Conservation (phyloP, 2,329 filamentous ascomycete genomes). For the Aureobasidium lini region DNA sequence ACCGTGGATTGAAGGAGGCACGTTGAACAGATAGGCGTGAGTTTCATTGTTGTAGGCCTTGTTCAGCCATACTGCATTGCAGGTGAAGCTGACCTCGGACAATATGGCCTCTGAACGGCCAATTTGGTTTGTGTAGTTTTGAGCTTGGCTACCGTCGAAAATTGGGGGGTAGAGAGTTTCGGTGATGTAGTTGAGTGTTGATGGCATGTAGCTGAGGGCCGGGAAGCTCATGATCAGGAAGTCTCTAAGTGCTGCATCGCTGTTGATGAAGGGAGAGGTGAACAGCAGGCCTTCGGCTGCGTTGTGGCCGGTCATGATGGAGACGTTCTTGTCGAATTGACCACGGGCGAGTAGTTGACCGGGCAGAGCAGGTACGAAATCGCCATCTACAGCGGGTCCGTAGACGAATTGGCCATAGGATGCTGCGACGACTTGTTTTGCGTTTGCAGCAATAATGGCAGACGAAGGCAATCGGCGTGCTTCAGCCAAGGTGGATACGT, state of each 20-base stretch:
- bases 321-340: slow-evolving; percentile 37
- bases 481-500: slow-evolving; percentile 38
- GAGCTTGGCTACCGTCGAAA: slow-evolving; percentile 36
- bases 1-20: slow-evolving; percentile 47
- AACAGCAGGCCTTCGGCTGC: slow-evolving; percentile 39
- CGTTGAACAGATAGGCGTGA: slow-evolving; percentile 46
- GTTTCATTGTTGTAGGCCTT: slow-evolving; percentile 40
- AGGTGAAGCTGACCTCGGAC: slow-evolving; percentile 39
- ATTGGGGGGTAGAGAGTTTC: slow-evolving; percentile 43
- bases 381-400: slow-evolving; percentile 43
- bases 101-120: slow-evolving; percentile 35
- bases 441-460: slow-evolving; percentile 37
- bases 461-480: slow-evolving; percentile 35
- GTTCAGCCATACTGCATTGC: slow-evolving; percentile 47
- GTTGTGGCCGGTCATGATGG: slow-evolving; percentile 40
- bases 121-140: slow-evolving; percentile 39
- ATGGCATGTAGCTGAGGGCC: slow-evolving; percentile 22
- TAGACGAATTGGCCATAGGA: slow-evolving; percentile 39
- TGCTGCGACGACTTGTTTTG: slow-evolving; percentile 32
- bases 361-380: slow-evolving; percentile 42
- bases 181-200: slow-evolving; percentile 34
- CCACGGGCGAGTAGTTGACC: slow-evolving; percentile 38
- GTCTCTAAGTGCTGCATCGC: slow-evolving; percentile 24
- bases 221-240: slow-evolving; percentile 25
- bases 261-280: slow-evolving; percentile 32